These are phyloP conservation scores for Hypoxylon sp. DNA, from an alignment of 2,329 filamentous ascomycete species.

Conservation along the genomic window DNA sequence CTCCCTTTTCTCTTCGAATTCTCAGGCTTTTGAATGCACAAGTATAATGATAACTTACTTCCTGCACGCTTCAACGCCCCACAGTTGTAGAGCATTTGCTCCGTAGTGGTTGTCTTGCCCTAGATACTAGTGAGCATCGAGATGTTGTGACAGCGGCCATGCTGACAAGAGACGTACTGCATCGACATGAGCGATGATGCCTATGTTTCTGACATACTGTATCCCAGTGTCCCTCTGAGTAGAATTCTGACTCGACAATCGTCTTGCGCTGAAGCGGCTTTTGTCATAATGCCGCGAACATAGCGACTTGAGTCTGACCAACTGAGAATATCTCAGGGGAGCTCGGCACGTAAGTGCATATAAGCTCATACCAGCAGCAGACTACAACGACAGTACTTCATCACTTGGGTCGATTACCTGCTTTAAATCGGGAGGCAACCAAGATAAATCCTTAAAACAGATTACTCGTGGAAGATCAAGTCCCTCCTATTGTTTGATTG, in stretches of 20 bases:
- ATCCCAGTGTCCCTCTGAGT: conserved; percentile 56
- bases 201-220: conserved; percentile 87
- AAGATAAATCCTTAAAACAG: too few species aligned
- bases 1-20: conserved; percentile 1
- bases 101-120: conserved; percentile 98
- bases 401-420: too few species aligned
- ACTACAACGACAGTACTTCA: conserved; percentile 22
- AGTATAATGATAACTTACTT: conserved; percentile 57
- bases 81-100: conserved; percentile 98
- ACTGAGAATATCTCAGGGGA: conserved; percentile 44
- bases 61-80: conserved; percentile 89
- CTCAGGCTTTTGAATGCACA: conserved; percentile 1
- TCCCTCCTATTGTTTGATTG: background rate
- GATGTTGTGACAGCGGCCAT: background rate
- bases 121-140: conserved; percentile 47
- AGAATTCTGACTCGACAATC: conserved; percentile 34
- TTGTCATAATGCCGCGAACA: conserved; percentile 30
- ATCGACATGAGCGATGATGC: conserved; percentile 98
- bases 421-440: too few species aligned
- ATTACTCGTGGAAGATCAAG: background rate
- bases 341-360: conserved; percentile 44
- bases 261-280: conserved; percentile 30
- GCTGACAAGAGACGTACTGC: conserved; percentile 66
- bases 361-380: conserved; percentile 47
- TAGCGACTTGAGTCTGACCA: conserved; percentile 36